Evolutionary conservation across 306 rosid species (phyloP).

Genomic region (Trifolium repens): DNA sequence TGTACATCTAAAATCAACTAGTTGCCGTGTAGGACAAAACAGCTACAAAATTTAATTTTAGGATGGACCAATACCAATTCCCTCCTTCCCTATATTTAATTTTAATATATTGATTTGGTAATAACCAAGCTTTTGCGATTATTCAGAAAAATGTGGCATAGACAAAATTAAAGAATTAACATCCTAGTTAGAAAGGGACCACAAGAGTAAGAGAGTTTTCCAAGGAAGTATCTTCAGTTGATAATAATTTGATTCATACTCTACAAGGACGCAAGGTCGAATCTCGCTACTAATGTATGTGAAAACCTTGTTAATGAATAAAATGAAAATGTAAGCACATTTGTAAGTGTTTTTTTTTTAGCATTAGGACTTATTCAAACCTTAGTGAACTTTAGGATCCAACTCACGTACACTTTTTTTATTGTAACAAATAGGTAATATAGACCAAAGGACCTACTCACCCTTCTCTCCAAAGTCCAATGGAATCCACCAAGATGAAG

Average conservation of each 20-base stretch:
- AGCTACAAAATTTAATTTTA: constrained; percentile 34
- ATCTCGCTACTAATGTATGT: neutral
- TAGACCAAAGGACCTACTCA: constrained; percentile 14
- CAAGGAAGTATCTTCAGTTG: neutral
- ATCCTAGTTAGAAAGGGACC: constrained; percentile 22
- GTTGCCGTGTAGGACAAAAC: constrained; percentile 33
- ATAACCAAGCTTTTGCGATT: neutral
- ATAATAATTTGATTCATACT: no score
- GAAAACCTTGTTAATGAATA: neutral
- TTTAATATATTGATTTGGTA: neutral
- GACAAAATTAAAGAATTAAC: constrained; percentile 21
- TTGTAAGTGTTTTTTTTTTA: neutral
- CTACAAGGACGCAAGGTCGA: neutral
- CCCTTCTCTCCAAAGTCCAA: constrained; percentile 34
- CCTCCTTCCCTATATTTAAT: constrained; percentile 5
- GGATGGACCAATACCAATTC: constrained; percentile 7
- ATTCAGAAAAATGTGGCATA: constrained; percentile 20
- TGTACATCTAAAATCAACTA: constrained; percentile 20
- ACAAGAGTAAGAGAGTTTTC: constrained; percentile 7
- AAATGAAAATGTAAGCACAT: neutral
- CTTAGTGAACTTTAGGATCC: neutral
- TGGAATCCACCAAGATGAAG: constrained; percentile 27
- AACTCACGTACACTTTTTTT: neutral
- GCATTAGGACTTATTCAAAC: neutral
- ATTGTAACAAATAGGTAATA: neutral